A percentile compares a stretch with the other conserved stretches of the same genome.
Evolutionary conservation across 2,329 filamentous ascomycete genomes (phyloP).

Genomic region (Fusarium incarnatum): DNA sequence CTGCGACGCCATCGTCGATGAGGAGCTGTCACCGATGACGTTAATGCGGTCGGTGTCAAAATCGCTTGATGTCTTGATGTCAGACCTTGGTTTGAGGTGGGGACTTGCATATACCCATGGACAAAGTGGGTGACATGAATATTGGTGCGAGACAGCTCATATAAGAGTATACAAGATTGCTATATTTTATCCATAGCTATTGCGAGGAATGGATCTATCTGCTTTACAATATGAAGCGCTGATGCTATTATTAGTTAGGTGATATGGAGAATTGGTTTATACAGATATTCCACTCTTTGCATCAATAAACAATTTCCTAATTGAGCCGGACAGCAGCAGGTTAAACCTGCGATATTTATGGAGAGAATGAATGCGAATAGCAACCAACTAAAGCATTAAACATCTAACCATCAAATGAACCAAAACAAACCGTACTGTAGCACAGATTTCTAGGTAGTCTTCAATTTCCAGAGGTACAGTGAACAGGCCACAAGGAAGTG

Average conservation of each 20-base stretch:
- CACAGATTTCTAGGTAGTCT: not conserved
- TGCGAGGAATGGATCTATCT: not conserved
- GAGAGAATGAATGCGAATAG: not conserved
- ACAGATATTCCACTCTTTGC: no score
- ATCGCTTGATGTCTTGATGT: constrained; percentile 28
- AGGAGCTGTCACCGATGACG: constrained; percentile 34
- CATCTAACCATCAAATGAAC: not conserved
- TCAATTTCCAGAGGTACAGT: not conserved
- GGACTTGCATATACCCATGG: constrained; percentile 1
- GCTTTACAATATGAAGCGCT: not conserved
- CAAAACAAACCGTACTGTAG: not conserved
- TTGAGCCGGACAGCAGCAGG: no score
- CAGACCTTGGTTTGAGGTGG: constrained; percentile 32
- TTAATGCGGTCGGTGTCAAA: constrained; percentile 17
- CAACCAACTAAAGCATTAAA: not conserved
- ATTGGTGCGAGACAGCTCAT: not conserved
- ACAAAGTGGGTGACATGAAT: constrained; percentile 8
- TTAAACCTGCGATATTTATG: not conserved
- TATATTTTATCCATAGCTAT: not conserved
- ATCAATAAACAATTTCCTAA: no score
- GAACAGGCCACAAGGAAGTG: not conserved
- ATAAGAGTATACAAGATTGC: not conserved
- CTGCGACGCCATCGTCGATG: constrained; percentile 34
- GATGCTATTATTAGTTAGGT: not conserved
- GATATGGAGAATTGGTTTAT: no score